Base-by-base conservation (phyloP, 768 basidiomycete genomes). In the Auriscalpium microsporum region DNA sequence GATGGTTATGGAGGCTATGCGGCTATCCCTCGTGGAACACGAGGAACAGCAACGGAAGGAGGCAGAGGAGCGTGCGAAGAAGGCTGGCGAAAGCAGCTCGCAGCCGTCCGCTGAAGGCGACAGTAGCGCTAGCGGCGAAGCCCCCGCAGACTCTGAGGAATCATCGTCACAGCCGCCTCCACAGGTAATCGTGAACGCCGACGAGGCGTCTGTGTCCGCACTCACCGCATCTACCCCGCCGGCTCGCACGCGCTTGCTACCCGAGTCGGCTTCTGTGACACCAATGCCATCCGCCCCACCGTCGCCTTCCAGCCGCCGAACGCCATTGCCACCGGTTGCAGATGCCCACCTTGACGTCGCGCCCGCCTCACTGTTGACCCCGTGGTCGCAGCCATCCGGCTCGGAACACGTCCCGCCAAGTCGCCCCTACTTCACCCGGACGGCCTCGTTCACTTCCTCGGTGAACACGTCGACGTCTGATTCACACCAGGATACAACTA, bases 1-100 rank as follows among this genome's bases (percentile, higher is more conserved):
- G 45, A 97, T 98, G 95, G 75, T 99, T 53, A 94, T 94, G 90
- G 96, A 98, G 72, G 96, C 96, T 5, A 98, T 99, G 94, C 83
- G 95, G 53, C 73, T 96, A 55, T 96, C 93, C 28, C 75, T 97
- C 61, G 68, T 96, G 48, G 95, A 98, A 56, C 94, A 98, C 64
- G 94, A 97, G 71, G 93, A 93, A 64, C 89, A 93, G 54, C 91
- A 93, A 66, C 79, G 83, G 63, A 84, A 81, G 65, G 82, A 89
- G 64, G 79, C 78, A 55, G 86, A 83, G 63, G 82, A 87, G 68
- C 83, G 80, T 69, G 78, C 72, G 64, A 82, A 81, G 70, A 74
- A 73, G 50, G 75, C 75, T 45, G 72, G 69, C 34, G 69, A 68
- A 45, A 69, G 52, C 10, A 52, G 48, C 40, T 46, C 57, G 44